Percentiles rank a stretch among this genome's conserved stretches.
Evolutionary conservation across 805 yeast genomes (phyloP).

Genomic region (Komagataella pastoris): DNA sequence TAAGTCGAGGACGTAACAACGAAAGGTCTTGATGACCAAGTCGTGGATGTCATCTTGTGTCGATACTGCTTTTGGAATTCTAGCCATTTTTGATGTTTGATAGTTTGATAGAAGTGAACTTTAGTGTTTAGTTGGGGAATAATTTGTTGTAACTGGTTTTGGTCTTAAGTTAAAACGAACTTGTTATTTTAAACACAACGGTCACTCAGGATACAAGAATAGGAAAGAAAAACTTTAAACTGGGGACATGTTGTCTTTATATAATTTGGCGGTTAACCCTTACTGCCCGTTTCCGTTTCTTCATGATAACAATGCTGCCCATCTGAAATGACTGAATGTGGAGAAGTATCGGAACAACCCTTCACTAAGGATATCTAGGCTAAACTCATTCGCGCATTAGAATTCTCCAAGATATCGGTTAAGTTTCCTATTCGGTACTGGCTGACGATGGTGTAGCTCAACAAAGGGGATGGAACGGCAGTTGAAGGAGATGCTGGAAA

Average conservation of each 20-base stretch:
- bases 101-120: not conserved
- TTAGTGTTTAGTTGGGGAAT: not conserved
- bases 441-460: not conserved
- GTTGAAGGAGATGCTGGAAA: not conserved
- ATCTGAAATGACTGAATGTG: not conserved
- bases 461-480: not conserved
- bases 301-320: not conserved
- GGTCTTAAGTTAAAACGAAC: not conserved
- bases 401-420: not conserved
- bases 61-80: conserved; percentile 14
- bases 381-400: not conserved
- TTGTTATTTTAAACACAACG: not conserved
- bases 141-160: not conserved
- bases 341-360: not conserved
- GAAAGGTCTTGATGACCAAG: conserved; percentile 11
- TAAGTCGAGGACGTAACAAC: conserved; percentile 15
- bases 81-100: conserved; percentile 7
- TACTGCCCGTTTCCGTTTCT: not conserved
- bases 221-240: not conserved
- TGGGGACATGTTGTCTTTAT: not conserved
- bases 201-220: not conserved
- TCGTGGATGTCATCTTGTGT: conserved; percentile 14
- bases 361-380: not conserved
- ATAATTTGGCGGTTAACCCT: not conserved
- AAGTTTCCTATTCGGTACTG: not conserved